Conservation (phyloP, 2,329 filamentous ascomycete species). For the Penicillium crustosum region DNA sequence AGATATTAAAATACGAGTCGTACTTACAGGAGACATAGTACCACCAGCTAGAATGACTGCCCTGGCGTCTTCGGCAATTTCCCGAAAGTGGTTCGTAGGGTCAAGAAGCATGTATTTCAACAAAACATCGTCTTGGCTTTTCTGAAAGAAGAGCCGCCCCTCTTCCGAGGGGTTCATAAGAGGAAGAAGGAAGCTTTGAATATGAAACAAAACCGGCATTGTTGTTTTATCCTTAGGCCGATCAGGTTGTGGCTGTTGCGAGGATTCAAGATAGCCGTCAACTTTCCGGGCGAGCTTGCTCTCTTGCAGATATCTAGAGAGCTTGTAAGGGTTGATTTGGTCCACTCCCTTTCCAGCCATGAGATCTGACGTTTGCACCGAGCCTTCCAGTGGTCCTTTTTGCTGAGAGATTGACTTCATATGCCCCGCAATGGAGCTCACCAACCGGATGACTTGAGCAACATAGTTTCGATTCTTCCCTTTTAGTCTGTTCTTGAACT, state of each 20-base stretch:
- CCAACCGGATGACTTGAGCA: conserved; percentile 77
- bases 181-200: conserved; percentile 70
- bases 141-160: conserved; percentile 60
- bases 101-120: conserved; percentile 88
- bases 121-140: conserved; percentile 51
- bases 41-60: conserved; percentile 90
- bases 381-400: conserved; percentile 57
- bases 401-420: conserved; percentile 54
- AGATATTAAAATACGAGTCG: background rate
- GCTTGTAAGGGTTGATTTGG: conserved; percentile 89
- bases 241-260: conserved; percentile 52
- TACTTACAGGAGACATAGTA: conserved; percentile 81
- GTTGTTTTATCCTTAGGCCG: conserved; percentile 31
- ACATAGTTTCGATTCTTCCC: conserved; percentile 90
- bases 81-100: conserved; percentile 85
- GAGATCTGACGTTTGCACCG: conserved; percentile 69
- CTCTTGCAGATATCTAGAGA: conserved; percentile 83
- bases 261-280: conserved; percentile 75
- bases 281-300: conserved; percentile 94
- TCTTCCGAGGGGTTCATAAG: conserved; percentile 80
- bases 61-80: conserved; percentile 78
- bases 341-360: conserved; percentile 84
- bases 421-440: conserved; percentile 74
- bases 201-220: conserved; percentile 60
- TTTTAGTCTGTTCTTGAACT: conserved; percentile 83